Base-by-base conservation (phyloP, 306 rosid genomes). In the Ceratonia siliqua region DNA sequence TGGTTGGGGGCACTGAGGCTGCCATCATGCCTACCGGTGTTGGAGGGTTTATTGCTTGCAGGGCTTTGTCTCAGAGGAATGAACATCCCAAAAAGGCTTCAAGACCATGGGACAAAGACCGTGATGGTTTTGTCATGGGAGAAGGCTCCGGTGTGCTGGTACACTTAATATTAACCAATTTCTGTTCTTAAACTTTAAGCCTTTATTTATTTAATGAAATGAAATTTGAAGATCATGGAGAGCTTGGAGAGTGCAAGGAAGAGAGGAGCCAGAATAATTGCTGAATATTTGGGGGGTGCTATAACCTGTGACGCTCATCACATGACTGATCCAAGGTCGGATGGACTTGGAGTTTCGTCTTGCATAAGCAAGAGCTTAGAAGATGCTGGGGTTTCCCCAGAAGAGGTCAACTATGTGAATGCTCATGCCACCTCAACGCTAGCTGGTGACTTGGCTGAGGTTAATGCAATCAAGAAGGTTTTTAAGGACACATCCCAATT, bases 381-480 rank as follows among this genome's bases (percentile, higher is more conserved):
- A 48, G 85, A 90, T 74, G 90, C 92, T 2, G 91, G 92, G 1
- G 96, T 90, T 78, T 82, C 91, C 36, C 84, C 87, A 33, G 89
- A 90, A 81, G 96, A 90, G 92, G 96, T 90, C 75, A 88, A 85
- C 82, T 90, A 90, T 76, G 86, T 90, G 80, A 90, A 90, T 85
- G 93, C 93, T 77, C 96, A 88, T 77, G 96, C 96, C 67, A 88
- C 96, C 0, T 90, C 96, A 27, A 90, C 96, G 27, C 68, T 78
- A 53, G 93, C 87, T 8, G 96, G 93, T 42, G 96, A 90, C 70
- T 74, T 88, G 83, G 91, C 91, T 53, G 96, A 90, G 85, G 73
- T 88, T 36, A 86, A 76, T 78, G 96, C 93, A 66, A 83, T 90
- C 68, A 86, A 88, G 70, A 78, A 85, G 78, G 91, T 86, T 15